Percentiles rank a stretch among this genome's conserved stretches.
Evolutionary conservation across 106 monocot species (phyloP).

Genomic region (Apostasia ramifera): DNA sequence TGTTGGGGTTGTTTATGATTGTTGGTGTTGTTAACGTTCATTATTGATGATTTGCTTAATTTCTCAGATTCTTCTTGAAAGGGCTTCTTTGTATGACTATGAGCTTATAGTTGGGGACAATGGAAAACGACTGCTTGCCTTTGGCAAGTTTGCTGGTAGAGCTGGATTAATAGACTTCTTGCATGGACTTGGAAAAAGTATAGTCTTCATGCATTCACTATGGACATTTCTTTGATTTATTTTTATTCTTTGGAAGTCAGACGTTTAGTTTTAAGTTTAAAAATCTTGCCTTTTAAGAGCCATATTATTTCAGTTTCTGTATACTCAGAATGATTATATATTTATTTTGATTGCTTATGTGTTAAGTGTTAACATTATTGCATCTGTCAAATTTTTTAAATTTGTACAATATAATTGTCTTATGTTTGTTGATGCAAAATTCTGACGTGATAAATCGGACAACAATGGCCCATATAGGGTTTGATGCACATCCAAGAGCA

Average conservation of each 20-base stretch:
- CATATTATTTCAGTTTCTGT: too few species aligned
- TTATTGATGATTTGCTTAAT: not conserved
- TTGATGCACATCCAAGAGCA: too few species aligned
- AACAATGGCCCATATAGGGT: too few species aligned
- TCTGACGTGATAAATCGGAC: too few species aligned
- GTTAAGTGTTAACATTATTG: too few species aligned
- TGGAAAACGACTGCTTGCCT: conserved; percentile 86
- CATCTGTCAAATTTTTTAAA: too few species aligned
- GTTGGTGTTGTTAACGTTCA: not conserved
- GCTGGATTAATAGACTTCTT: conserved; percentile 91
- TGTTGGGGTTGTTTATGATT: not conserved
- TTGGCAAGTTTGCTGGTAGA: conserved; percentile 98
- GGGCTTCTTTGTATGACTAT: conserved; percentile 77
- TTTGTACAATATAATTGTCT: too few species aligned
- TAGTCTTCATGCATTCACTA: conserved; percentile 8
- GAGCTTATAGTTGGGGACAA: conserved; percentile 87
- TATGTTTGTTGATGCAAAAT: too few species aligned
- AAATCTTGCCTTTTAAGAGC: too few species aligned
- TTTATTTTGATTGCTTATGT: not conserved
- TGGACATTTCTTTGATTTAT: not conserved
- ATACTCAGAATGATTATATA: too few species aligned
- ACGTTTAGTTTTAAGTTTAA: too few species aligned
- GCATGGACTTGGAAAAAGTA: conserved; percentile 89
- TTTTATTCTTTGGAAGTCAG: not conserved
- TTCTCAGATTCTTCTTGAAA: conserved; percentile 61